Percentiles rank a stretch among this genome's conserved stretches.
Conservation (phyloP, 768 basidiomycete genomes). For the Paxillus rubicundulus region DNA sequence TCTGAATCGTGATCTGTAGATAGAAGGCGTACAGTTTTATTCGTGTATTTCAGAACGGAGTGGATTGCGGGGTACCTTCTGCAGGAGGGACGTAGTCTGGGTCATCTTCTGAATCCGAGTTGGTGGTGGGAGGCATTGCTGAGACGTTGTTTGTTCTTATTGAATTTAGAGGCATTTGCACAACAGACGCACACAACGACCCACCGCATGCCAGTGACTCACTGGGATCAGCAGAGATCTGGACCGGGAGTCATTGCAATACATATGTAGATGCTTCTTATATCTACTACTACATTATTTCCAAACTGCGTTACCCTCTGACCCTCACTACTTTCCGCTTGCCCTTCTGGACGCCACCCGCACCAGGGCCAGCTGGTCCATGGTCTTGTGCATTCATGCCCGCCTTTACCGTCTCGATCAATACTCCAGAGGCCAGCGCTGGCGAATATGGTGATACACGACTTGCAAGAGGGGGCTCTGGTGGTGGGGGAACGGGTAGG, state of each 20-base stretch:
- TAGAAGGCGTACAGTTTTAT: background rate
- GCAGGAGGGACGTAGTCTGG: conserved; percentile 59
- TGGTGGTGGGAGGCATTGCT: conserved; percentile 20
- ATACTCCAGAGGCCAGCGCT: conserved; percentile 68
- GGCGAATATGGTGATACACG: conserved; percentile 83
- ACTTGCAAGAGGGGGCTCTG: conserved; percentile 66
- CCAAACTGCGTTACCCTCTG: conserved; percentile 41
- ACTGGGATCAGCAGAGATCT: too few species aligned
- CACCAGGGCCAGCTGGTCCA: conserved; percentile 35
- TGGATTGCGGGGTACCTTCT: conserved; percentile 28
- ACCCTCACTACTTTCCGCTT: conserved; percentile 81
- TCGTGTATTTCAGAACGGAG: background rate
- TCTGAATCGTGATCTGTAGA: conserved; percentile 34
- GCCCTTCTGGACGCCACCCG: conserved; percentile 52
- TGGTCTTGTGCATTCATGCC: conserved; percentile 72
- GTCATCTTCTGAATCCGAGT: conserved; percentile 64
- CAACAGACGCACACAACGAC: conserved; percentile 17
- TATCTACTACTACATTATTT: conserved; percentile 1
- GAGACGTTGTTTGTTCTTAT: conserved; percentile 27
- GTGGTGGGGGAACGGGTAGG: conserved; percentile 73
- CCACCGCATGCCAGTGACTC: background rate
- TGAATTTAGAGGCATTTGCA: conserved; percentile 21
- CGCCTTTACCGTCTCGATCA: conserved; percentile 82
- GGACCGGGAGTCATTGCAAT: conserved; percentile 4
- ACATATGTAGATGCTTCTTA: conserved; percentile 20